These are phyloP conservation scores for Urostyla sp. DNA, from an alignment of 73 alveolate species.

Conservation along the genomic window DNA sequence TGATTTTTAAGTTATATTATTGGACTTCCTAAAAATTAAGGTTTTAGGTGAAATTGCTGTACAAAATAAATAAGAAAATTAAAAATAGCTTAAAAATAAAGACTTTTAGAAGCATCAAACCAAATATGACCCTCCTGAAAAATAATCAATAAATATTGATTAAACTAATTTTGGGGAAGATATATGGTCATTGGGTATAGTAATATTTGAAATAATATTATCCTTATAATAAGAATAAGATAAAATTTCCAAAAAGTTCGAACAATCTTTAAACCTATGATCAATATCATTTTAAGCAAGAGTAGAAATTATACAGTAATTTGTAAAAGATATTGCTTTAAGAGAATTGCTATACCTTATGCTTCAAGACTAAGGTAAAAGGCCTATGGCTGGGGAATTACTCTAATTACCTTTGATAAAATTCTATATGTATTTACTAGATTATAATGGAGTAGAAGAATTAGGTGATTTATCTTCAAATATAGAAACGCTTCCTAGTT, in stretches of 20 bases:
- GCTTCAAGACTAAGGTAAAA: slow-evolving; percentile 1
- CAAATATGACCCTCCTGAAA: slow-evolving; percentile 37
- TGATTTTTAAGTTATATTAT: not conserved
- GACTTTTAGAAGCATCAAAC: slow-evolving; percentile 1
- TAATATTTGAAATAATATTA: not conserved
- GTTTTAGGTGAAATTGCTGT: slow-evolving; percentile 38
- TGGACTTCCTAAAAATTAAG: slow-evolving; percentile 32
- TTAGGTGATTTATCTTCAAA: slow-evolving; percentile 13
- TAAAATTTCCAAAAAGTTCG: not conserved
- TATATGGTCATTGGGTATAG: slow-evolving; percentile 39
- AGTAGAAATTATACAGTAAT: slow-evolving; percentile 5
- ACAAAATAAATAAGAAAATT: too few species aligned
- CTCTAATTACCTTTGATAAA: not conserved
- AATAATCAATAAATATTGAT: not conserved
- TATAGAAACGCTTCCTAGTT: slow-evolving; percentile 5
- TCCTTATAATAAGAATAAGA: slow-evolving; percentile 12
- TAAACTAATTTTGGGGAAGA: not conserved
- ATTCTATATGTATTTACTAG: slow-evolving; percentile 19
- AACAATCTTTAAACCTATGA: slow-evolving; percentile 8
- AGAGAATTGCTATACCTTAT: slow-evolving; percentile 22
- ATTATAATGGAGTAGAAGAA: slow-evolving; percentile 6
- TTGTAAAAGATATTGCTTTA: slow-evolving; percentile 31
- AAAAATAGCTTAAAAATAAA: not conserved
- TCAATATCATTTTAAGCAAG: slow-evolving; percentile 19
- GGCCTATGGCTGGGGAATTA: slow-evolving; percentile 4